These are phyloP conservation scores for Aspergillus intermedius DNA, from an alignment of 2,329 filamentous ascomycete genomes.

Conservation along the genomic window DNA sequence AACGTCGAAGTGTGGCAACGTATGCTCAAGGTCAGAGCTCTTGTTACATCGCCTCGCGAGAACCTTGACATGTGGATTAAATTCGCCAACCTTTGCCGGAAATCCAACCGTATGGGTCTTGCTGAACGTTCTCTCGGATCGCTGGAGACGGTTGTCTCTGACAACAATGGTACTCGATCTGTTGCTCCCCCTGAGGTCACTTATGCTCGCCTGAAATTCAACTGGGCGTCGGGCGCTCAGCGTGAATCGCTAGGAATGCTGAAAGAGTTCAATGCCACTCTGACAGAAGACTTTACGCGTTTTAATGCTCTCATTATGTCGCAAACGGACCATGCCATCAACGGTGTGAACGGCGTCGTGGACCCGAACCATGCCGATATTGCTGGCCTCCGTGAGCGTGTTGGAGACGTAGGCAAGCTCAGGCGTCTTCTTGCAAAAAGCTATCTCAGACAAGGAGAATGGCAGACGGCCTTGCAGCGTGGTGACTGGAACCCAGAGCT, in stretches of 20 bases:
- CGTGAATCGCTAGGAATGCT: conserved; percentile 55
- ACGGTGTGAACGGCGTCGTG: conserved; percentile 44
- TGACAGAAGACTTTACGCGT: conserved; percentile 53
- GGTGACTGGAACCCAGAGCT: conserved; percentile 84
- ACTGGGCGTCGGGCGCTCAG: conserved; percentile 78
- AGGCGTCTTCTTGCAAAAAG: conserved; percentile 81
- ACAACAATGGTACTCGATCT: conserved; percentile 34
- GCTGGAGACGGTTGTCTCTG: conserved; percentile 65
- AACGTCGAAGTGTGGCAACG: conserved; percentile 98
- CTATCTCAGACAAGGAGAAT: conserved; percentile 93
- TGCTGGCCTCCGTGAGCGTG: conserved; percentile 32
- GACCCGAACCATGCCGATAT: conserved; percentile 37
- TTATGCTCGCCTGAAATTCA: conserved; percentile 95
- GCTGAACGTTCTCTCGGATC: conserved; percentile 92
- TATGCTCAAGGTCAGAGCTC: conserved; percentile 87
- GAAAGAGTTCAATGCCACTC: conserved; percentile 54
- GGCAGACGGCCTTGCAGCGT: conserved; percentile 79
- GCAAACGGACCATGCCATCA: conserved; percentile 36
- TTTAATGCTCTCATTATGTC: conserved; percentile 37
- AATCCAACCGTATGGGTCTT: conserved; percentile 87
- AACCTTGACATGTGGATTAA: conserved; percentile 99
- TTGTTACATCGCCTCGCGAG: conserved; percentile 86
- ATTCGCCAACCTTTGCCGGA: conserved; percentile 95
- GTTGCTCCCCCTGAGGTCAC: conserved; percentile 65
- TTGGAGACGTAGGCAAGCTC: conserved; percentile 50